Evolutionary conservation across 1,284 basidiomycete species (phyloP), one percentile per base, ranked within the genome.

Genomic region (Anthracocystis setariae): DNA sequence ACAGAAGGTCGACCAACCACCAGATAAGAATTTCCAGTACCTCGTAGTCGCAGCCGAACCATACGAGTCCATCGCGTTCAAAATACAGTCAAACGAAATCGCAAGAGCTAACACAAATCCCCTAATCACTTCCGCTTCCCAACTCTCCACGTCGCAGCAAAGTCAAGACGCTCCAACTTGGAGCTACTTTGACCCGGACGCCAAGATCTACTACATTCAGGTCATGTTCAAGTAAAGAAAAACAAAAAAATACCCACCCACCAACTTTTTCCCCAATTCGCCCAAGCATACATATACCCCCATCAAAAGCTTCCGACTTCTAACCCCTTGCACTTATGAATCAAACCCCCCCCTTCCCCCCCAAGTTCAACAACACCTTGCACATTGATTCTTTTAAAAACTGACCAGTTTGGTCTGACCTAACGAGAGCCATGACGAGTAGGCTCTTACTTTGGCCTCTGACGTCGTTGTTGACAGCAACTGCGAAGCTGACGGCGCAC

Each of bases 41-140:
- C 88, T 98, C 74, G 92, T 98, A 63, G 94, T 98, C 57, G 96
- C 95, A 17, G 94, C 96, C 18, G 96, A 98, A 80, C 95, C 96
- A 7, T 99, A 98, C 83, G 95, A 98, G 85, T 98, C 94, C 3
- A 95, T 98, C 74, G 92, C 94, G 9, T 98, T 98, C 86, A 92
- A 95, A 27, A 92, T 98, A 73, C 96, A 95, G 44, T 91, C 94
- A n/a, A 89, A 92, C 52, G 95, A 98, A 84, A 95, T 99, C 69
- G 95, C 96, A 83, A 89, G 77, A 32, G 52, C 70, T 43, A 64
- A 79, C 9, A 62, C 68, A 8, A 58, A 75, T n/a, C n/a, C n/a
- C 2, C 45, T 77, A 2, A 44, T 77, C 21, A 73, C 69, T 9
- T 52, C 48, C 13, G n/a, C n/a, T n/a, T n/a, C n/a, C n/a, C n/a